Conservation (phyloP, 2,329 filamentous ascomycete genomes). For the Tolypocladium capitatum region DNA sequence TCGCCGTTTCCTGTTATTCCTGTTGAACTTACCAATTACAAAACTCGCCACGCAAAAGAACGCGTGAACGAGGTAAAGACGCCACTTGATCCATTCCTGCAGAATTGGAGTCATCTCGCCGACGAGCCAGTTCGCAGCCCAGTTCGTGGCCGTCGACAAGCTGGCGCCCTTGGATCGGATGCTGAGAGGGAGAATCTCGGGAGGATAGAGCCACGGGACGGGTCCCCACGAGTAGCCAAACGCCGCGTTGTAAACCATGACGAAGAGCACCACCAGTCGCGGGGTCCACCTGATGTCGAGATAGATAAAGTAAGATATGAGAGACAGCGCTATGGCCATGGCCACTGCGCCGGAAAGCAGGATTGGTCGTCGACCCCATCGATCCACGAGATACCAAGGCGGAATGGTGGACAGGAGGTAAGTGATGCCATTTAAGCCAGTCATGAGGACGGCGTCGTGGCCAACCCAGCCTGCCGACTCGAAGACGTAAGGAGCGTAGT, state of each 20-base stretch:
- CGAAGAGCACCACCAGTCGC: conserved; percentile 77
- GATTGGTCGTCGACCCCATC: conserved; percentile 79
- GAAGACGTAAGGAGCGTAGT: conserved; percentile 94
- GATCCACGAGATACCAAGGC: conserved; percentile 93
- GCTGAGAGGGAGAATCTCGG: conserved; percentile 93
- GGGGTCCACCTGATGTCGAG: conserved; percentile 70
- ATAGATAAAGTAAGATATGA: conserved; percentile 92
- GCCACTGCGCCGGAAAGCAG: conserved; percentile 77
- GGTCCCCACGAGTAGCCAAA: conserved; percentile 95
- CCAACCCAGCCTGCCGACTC: conserved; percentile 94
- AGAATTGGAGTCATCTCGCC: conserved; percentile 89
- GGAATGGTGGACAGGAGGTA: conserved; percentile 88
- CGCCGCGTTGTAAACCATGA: conserved; percentile 96
- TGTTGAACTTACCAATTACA: conserved; percentile 62
- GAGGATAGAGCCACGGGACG: conserved; percentile 95
- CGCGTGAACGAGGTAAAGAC: conserved; percentile 85
- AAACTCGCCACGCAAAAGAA: conserved; percentile 96
- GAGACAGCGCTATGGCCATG: conserved; percentile 77
- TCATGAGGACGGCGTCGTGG: conserved; percentile 88
- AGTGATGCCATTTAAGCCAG: conserved; percentile 81
- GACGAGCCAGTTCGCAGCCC: conserved; percentile 97
- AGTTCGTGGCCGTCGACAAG: conserved; percentile 90
- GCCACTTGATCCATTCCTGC: conserved; percentile 86
- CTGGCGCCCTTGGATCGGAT: conserved; percentile 95
- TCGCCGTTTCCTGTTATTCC: neutral